Base-by-base conservation (phyloP, 768 basidiomycete species). In the Rhodosporidiobolus odoratus region DNA sequence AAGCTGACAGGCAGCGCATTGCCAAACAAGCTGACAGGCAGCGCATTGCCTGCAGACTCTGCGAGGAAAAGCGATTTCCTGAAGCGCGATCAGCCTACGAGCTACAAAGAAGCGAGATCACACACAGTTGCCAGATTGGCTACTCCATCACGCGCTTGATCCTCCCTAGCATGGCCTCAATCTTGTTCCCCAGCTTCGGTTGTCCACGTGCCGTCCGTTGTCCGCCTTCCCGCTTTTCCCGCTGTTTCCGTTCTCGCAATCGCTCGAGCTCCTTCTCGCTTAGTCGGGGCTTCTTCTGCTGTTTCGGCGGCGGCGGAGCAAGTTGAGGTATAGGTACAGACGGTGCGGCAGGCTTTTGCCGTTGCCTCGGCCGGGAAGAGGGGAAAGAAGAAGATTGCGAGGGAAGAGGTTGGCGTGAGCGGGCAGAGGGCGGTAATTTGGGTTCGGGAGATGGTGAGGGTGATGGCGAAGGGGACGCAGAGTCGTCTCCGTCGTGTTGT, bases 31-130 rank as follows among this genome's bases (percentile, higher is more conserved):
- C 17, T 40, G 25, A n/a, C 9, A 5, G n/a, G 54, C 23, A 45
- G 41, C 10, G 52, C 6, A 19, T 6, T 12, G 23, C 9, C 48
- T 21, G 41, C 66, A 69, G 15, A 45, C 5, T 23, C 48, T 58
- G 10, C 74, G 69, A 10, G 74, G 69, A 23, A 70, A 71, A 32
- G 68, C n/a, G n/a, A n/a, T n/a, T n/a, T n/a, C n/a, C n/a, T n/a
- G n/a, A n/a, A n/a, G n/a, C n/a, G n/a, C n/a, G n/a, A n/a, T n/a
- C n/a, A n/a, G n/a, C n/a, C n/a, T n/a, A n/a, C n/a, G n/a, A n/a
- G n/a, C n/a, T n/a, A n/a, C n/a, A n/a, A n/a, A n/a, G n/a, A n/a
- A n/a, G n/a, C n/a, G n/a, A n/a, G n/a, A n/a, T n/a, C n/a, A n/a
- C n/a, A n/a, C n/a, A n/a, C n/a, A n/a, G n/a, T n/a, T n/a, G n/a